Evolutionary conservation across 768 basidiomycete species (phyloP).

Genomic region (Tylopilus sp.): DNA sequence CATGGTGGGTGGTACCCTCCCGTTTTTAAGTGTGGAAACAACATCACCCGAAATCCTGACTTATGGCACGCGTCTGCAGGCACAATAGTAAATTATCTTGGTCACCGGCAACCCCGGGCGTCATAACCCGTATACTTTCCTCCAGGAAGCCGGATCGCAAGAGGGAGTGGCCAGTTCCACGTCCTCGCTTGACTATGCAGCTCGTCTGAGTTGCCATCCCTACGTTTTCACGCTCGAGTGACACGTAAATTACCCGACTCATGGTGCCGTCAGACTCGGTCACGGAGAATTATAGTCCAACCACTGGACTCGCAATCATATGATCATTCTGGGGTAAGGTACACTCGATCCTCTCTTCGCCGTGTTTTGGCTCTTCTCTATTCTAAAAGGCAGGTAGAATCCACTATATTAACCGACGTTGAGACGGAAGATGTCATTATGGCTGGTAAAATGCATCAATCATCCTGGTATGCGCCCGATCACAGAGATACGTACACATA

Average conservation of each 20-base stretch:
- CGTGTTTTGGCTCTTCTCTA: constrained; percentile 12
- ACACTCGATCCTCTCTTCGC: constrained; percentile 14
- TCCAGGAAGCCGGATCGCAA: no score
- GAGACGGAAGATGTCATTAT: constrained; percentile 92
- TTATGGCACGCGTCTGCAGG: no score
- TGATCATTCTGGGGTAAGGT: constrained; percentile 10
- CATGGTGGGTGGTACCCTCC: no score
- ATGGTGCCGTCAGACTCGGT: not conserved
- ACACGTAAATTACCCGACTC: not conserved
- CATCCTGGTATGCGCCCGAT: constrained; percentile 1
- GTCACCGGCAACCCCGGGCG: no score
- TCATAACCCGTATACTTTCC: no score
- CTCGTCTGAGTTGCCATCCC: no score
- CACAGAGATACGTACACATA: constrained; percentile 65
- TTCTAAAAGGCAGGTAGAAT: not conserved
- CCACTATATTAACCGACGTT: constrained; percentile 51
- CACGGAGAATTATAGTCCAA: not conserved
- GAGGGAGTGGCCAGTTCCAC: no score
- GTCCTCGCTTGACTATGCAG: no score
- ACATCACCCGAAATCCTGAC: no score
- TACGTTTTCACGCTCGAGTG: not conserved
- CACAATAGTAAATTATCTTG: no score
- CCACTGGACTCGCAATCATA: constrained; percentile 4
- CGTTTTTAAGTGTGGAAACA: no score
- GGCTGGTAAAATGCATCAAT: constrained; percentile 37